phyloP scores from a whole-genome alignment of 495 filamentous ascomycete genomes.

The Friedmanniomyces endolithicus region DNA sequence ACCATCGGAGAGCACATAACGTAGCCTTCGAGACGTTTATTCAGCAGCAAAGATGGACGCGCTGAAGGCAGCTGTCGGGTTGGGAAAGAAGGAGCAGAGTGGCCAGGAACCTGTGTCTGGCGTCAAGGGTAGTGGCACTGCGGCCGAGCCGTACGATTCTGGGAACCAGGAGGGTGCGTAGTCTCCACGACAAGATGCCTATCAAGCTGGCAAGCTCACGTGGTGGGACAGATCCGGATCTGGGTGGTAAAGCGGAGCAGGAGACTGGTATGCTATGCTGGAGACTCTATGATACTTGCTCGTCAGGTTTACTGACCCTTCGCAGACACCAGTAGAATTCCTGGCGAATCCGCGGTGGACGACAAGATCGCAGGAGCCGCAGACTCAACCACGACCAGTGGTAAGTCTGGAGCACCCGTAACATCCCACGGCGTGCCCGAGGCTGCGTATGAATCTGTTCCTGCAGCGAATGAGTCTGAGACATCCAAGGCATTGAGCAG shows the following conservation, averaged over 20 bases:
- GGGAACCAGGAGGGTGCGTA: constrained; percentile 16
- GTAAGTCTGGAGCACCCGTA: constrained; percentile 8
- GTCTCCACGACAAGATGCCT: too few relatives aligned
- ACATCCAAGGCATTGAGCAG: not conserved
- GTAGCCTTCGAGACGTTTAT: too few relatives aligned
- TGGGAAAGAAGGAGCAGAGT: constrained; percentile 14
- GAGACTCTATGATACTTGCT: not conserved
- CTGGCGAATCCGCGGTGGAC: not conserved
- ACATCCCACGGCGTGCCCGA: not conserved
- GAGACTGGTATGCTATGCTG: not conserved
- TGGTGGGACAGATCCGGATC: not conserved
- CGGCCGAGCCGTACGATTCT: constrained; percentile 20
- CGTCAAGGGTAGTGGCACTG: constrained; percentile 19
- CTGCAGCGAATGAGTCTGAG: not conserved
- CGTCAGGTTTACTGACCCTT: not conserved
- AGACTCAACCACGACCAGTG: constrained; percentile 9
- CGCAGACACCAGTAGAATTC: not conserved
- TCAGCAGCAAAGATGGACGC: constrained; percentile 9
- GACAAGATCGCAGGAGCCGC: not conserved
- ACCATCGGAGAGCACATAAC: too few relatives aligned
- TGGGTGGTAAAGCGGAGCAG: constrained; percentile 9
- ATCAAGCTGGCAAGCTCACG: not conserved
- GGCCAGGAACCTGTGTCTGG: constrained; percentile 23
- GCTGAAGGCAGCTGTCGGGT: constrained; percentile 15
- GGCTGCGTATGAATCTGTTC: not conserved